Conservation (phyloP, 2,329 filamentous ascomycete species). For the Hirsutella rhossiliensis region DNA sequence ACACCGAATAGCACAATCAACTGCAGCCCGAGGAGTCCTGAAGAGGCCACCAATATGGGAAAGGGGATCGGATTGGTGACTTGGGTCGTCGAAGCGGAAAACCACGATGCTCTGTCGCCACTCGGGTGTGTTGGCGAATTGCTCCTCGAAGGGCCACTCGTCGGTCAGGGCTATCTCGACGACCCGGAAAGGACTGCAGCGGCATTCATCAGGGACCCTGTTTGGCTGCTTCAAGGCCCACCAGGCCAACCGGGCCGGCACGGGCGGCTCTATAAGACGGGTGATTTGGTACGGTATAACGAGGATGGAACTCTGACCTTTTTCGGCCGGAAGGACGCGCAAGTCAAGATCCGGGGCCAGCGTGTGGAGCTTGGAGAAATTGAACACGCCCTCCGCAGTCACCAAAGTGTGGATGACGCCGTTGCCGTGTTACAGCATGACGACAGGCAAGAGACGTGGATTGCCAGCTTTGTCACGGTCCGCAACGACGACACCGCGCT, state of each 20-base stretch:
- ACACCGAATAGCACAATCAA: not conserved
- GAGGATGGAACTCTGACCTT: constrained; percentile 27
- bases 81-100: not conserved
- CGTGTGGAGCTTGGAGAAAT: constrained; percentile 33
- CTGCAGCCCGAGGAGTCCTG: too few species aligned
- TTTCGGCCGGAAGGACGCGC: constrained; percentile 40
- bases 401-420: constrained; percentile 7
- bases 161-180: not conserved
- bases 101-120: not conserved
- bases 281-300: constrained; percentile 31
- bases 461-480: constrained; percentile 7
- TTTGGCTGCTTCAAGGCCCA: too few species aligned
- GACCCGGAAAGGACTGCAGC: not conserved
- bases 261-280: too few species aligned
- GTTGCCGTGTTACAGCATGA: constrained; percentile 6
- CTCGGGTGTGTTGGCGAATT: not conserved
- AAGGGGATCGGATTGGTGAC: not conserved
- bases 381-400: constrained; percentile 7
- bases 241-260: too few species aligned
- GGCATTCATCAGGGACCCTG: not conserved
- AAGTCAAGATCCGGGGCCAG: constrained; percentile 48
- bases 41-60: not conserved
- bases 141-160: not conserved
- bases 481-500: not conserved
- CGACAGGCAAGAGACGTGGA: constrained; percentile 1